Conservation (phyloP, 2,329 filamentous ascomycete species). For the Paecilomyces variotii region DNA sequence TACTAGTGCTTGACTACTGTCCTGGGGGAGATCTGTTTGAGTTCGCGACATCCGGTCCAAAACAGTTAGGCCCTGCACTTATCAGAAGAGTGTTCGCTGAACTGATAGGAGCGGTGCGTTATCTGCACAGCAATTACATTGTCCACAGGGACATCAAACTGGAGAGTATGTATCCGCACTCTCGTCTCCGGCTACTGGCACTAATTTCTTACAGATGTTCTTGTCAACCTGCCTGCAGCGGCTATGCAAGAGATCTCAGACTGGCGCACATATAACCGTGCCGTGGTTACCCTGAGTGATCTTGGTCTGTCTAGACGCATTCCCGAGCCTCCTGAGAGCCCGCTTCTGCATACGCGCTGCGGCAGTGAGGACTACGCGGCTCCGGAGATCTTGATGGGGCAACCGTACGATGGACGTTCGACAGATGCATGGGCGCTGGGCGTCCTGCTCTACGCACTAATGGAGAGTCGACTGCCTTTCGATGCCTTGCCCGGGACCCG, state of each 20-base stretch:
- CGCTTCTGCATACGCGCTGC: conserved; percentile 86
- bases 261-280: conserved; percentile 69
- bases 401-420: conserved; percentile 83
- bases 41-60: conserved; percentile 65
- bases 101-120: conserved; percentile 73
- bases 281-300: conserved; percentile 83
- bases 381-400: conserved; percentile 90
- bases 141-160: conserved; percentile 97
- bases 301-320: conserved; percentile 83
- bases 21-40: conserved; percentile 94
- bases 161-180: conserved; percentile 61
- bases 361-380: conserved; percentile 96
- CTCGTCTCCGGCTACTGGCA: conserved; percentile 1
- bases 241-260: conserved; percentile 60
- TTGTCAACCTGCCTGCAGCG: conserved; percentile 70
- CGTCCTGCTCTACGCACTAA: conserved; percentile 83
- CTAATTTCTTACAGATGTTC: conserved; percentile 57
- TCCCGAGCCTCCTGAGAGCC: conserved; percentile 62
- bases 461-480: conserved; percentile 89
- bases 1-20: conserved; percentile 85
- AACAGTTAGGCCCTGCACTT: conserved; percentile 59
- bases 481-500: conserved; percentile 73
- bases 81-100: conserved; percentile 85
- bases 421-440: conserved; percentile 95
- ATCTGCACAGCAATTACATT: conserved; percentile 77